phyloP scores from a whole-genome alignment of 2,329 filamentous ascomycete genomes.

The Teratosphaeria gauchensis region DNA sequence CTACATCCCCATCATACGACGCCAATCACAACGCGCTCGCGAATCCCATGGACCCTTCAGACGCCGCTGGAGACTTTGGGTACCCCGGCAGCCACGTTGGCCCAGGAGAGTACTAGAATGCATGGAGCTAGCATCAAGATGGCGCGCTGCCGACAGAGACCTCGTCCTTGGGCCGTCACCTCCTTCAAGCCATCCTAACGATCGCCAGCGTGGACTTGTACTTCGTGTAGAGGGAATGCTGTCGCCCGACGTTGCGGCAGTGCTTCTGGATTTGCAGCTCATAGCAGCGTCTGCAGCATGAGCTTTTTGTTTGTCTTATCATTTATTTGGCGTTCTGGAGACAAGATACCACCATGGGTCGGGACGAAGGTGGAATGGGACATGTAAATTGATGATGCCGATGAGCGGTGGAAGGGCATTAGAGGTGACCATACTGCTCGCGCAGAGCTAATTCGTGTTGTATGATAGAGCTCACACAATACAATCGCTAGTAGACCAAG shows the following conservation, averaged over 20 bases:
- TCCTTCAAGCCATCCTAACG: background rate
- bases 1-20: slow-evolving; percentile 23
- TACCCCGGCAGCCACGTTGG: slow-evolving; percentile 10
- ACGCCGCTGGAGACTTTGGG: slow-evolving; percentile 31
- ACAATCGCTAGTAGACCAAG: background rate
- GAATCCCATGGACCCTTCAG: slow-evolving; percentile 34
- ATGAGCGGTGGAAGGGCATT: background rate
- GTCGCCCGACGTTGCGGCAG: background rate
- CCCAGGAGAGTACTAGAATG: slow-evolving; percentile 4
- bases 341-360: background rate
- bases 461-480: background rate
- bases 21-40: slow-evolving; percentile 33
- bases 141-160: background rate
- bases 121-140: background rate
- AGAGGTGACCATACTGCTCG: background rate
- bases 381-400: background rate
- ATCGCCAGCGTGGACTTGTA: background rate
- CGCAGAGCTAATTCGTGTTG: background rate
- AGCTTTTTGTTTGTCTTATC: background rate
- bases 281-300: background rate
- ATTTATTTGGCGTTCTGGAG: background rate
- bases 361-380: background rate
- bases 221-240: background rate
- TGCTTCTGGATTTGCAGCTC: background rate
- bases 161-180: background rate